phyloP scores from a whole-genome alignment of 108 stramenopile species.

The Phaeodactylum tricornutum region DNA sequence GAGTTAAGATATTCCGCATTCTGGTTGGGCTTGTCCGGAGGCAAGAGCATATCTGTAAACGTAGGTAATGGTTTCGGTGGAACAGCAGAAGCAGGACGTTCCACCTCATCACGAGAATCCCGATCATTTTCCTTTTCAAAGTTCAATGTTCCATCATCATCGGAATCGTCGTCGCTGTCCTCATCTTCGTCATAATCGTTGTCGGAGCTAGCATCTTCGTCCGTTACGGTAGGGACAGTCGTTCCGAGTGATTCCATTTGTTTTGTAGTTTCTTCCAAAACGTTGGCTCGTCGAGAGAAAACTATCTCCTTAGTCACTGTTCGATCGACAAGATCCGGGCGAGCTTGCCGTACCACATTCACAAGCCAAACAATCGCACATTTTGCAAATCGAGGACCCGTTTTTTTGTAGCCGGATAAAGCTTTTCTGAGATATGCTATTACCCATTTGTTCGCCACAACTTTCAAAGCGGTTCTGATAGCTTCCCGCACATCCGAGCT shows the following conservation, averaged over 20 bases:
- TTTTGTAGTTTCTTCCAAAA: constrained; percentile 53
- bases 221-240: constrained; percentile 38
- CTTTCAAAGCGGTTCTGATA: constrained; percentile 42
- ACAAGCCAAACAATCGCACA: constrained; percentile 71
- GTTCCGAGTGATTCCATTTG: constrained; percentile 60
- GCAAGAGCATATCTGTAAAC: constrained; percentile 70
- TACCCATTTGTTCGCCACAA: constrained; percentile 58
- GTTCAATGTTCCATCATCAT: constrained; percentile 34
- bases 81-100: constrained; percentile 28
- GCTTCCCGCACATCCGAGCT: constrained; percentile 34
- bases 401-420: constrained; percentile 42
- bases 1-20: constrained; percentile 46
- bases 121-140: constrained; percentile 30
- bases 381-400: constrained; percentile 54
- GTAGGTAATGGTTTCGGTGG: constrained; percentile 66
- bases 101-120: constrained; percentile 12
- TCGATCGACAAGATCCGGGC: constrained; percentile 44
- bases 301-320: constrained; percentile 15
- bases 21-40: constrained; percentile 58
- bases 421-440: constrained; percentile 67
- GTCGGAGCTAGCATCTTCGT: constrained; percentile 50
- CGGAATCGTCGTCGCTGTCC: constrained; percentile 51
- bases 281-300: constrained; percentile 39
- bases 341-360: constrained; percentile 55
- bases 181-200: constrained; percentile 51